Base-by-base conservation (phyloP, 805 yeast species). In the Lipomyces starkeyi region DNA sequence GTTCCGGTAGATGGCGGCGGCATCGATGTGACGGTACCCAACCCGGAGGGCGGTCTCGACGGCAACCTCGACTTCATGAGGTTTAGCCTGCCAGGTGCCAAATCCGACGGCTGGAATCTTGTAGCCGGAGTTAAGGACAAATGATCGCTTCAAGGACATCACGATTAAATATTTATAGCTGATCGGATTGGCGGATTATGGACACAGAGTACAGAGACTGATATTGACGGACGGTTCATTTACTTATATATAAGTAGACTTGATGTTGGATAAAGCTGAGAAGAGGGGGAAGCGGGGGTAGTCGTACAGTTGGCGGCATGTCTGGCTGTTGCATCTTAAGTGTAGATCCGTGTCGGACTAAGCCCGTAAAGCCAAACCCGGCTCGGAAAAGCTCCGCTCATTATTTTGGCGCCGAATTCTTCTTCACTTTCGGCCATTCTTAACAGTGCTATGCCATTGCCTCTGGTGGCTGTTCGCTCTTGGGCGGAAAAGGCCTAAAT, bases 1-100 rank as follows among this genome's bases (percentile, higher is more conserved):
- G 75, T 88, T 88, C 1, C 84, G 85, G 76, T 91, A 91, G 68
- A 83, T 82, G 76, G 86, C 85, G 2, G 95, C 95, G 9, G 93
- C 86, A 77, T 90, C 96, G 72, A 90, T 87, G 76, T 88, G 91
- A 69, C 88, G 83, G 77, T 88, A 88, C 11, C 93, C 93, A 8
- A 82, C 80, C 74, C 86, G 82, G 67, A 89, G 80, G 14, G 93
- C 94, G 56, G 84, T 81, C 71, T 81, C 82, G 14, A 88, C 88
- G 32, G 88, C 86, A 27, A 79, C 78, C 62, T 82, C 82, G 27
- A 84, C 85, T 40, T 81, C 83, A 43, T 80, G 80, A n/a, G 78
- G 70, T 56, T 84, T 84, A 11, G 88, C 85, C 69, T 84, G 79
- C 67, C 88, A 88, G 32, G 88, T 87, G 13, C 95, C 95, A 49